Evolutionary conservation across 2,329 filamentous ascomycete genomes (phyloP).

Genomic region (Mycocentrospora acerina): DNA sequence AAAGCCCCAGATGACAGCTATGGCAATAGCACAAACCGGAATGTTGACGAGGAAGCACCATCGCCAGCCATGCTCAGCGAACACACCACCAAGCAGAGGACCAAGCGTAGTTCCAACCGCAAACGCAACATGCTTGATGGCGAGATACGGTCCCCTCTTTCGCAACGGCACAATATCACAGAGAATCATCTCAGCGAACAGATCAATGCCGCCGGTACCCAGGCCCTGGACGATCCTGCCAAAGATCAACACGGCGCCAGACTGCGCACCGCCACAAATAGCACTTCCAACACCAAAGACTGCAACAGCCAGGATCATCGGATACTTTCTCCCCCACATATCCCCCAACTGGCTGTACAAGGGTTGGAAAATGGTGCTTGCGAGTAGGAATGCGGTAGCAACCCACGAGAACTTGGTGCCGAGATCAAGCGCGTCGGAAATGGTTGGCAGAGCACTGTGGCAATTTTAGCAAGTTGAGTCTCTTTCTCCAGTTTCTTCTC

Average conservation of each 20-base stretch:
- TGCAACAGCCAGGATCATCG: constrained; percentile 41
- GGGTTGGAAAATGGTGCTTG: constrained; percentile 50
- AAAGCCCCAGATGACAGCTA: constrained; percentile 31
- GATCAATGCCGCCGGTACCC: constrained; percentile 50
- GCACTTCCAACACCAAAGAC: constrained; percentile 57
- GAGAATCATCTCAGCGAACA: constrained; percentile 52
- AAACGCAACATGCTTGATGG: constrained; percentile 28
- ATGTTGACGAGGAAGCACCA: constrained; percentile 50
- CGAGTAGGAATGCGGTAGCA: constrained; percentile 30
- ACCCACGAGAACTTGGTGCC: constrained; percentile 29
- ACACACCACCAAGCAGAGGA: constrained; percentile 34
- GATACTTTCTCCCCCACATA: constrained; percentile 54
- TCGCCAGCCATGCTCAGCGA: constrained; percentile 44
- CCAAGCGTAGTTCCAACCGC: constrained; percentile 31
- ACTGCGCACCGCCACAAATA: constrained; percentile 52
- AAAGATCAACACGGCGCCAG: constrained; percentile 52
- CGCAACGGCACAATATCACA: constrained; percentile 53
- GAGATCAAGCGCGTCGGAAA: constrained; percentile 29
- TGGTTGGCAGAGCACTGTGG: constrained; percentile 41
- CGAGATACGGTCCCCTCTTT: constrained; percentile 47
- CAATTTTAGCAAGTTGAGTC: no score
- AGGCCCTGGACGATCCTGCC: constrained; percentile 59
- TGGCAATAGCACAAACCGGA: constrained; percentile 31
- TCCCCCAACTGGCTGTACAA: constrained; percentile 54
- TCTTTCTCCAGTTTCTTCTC: no score